Evolutionary conservation across 2,329 filamentous ascomycete species (phyloP).

Genomic region (Neonectria punicea): DNA sequence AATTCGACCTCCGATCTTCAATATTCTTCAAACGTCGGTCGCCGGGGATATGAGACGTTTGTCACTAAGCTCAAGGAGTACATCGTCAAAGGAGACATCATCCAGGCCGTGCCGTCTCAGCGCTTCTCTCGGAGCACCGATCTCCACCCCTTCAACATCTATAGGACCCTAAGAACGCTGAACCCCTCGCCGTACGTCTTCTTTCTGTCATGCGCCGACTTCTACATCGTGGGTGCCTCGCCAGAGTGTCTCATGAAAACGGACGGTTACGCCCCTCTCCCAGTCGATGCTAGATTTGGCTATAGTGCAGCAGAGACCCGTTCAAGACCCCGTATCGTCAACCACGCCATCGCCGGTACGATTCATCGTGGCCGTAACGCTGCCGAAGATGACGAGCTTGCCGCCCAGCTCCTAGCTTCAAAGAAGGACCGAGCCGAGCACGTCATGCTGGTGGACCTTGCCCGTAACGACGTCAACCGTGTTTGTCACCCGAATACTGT

Average conservation of each 20-base stretch:
- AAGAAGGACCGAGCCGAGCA: constrained; percentile 91
- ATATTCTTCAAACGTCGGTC: constrained; percentile 93
- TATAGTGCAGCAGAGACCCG: constrained; percentile 48
- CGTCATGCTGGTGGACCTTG: constrained; percentile 97
- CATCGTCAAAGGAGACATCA: constrained; percentile 92
- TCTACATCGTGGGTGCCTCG: constrained; percentile 94
- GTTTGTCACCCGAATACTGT: constrained; percentile 92
- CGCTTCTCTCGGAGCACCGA: constrained; percentile 89
- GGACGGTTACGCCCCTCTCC: constrained; percentile 39
- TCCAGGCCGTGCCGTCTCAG: constrained; percentile 96
- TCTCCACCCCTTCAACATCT: constrained; percentile 97
- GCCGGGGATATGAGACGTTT: constrained; percentile 88
- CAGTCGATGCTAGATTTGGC: constrained; percentile 39
- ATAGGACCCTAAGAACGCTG: constrained; percentile 93
- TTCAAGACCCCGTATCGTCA: constrained; percentile 87
- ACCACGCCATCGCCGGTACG: constrained; percentile 96
- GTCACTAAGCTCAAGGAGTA: constrained; percentile 89
- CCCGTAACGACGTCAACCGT: constrained; percentile 95
- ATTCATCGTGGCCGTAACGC: constrained; percentile 83
- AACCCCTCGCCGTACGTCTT: constrained; percentile 98
- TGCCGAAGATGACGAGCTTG: constrained; percentile 79
- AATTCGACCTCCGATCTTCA: constrained; percentile 77
- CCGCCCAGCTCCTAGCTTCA: constrained; percentile 73
- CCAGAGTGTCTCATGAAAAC: constrained; percentile 93
- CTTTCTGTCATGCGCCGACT: constrained; percentile 90